Base-by-base conservation (phyloP, 495 filamentous ascomycete species). In the Penicillium lividum region DNA sequence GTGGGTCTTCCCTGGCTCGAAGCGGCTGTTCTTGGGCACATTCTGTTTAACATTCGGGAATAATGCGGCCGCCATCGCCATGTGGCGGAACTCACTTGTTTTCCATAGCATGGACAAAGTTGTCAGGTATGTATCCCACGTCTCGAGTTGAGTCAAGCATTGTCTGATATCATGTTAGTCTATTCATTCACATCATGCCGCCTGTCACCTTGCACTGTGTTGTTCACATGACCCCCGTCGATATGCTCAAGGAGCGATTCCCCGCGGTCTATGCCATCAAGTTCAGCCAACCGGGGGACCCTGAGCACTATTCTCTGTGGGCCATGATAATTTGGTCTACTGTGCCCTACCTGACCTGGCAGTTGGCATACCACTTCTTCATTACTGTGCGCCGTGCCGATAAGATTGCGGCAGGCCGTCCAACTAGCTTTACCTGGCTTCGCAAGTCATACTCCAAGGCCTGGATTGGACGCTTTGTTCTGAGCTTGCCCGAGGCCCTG, bases 161-260 rank as follows among this genome's bases (percentile, higher is more conserved):
- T 4, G 30, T 25, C 11, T 44, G 15, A 36, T 28, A 33, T 48
- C n/a, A 40, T 38, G 27, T 43, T 22, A 92, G 89, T 70, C 75
- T 98, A 29, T 98, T 98, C 77, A 97, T 98, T 62, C 94, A 98
- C 74, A 96, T 98, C 64, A 98, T 98, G 93, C 94, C 94, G 4
- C 94, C 92, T 48, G 92, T 90, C 8, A 88, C 92, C 25, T 80
- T 97, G 45, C 94, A 98, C 74, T 95, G 91, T 67, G 78, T 98
- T 28, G 89, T 96, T 40, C 94, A 98, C 67, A 79, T 97, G 47
- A 79, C 92, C 22, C 70, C 87, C 4, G 75, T 83, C 11, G 82
- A 82, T 7, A 71, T 79, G 36, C 86, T 93, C 66, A 74, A 83
- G 54, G 68, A 77, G 36, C 83, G 87, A n/a, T 97, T 96, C 73